Evolutionary conservation across 176 grass and related monocot genomes (phyloP).

Genomic region (Phragmites australis): DNA sequence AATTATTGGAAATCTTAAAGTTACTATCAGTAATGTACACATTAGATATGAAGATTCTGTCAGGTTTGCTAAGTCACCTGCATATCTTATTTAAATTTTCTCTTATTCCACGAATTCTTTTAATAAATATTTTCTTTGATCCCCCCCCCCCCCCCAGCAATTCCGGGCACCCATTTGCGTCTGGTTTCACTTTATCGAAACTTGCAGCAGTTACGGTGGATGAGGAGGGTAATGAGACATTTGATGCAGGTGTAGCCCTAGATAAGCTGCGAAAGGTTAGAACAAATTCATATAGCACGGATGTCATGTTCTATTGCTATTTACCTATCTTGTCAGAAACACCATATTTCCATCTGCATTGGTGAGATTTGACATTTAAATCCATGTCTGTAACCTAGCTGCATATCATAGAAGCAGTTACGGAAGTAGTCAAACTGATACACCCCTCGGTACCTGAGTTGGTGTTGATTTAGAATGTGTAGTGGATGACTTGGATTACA

Average conservation of each 20-base stretch:
- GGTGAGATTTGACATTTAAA: background rate
- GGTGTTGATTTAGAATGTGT: background rate
- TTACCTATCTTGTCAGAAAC: slow-evolving; percentile 5
- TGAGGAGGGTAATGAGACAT: slow-evolving; percentile 94
- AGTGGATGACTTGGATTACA: background rate
- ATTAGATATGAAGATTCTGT: slow-evolving; percentile 97
- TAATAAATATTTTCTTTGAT: slow-evolving; percentile 11
- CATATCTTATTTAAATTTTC: slow-evolving; percentile 28
- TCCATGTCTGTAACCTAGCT: background rate
- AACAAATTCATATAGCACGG: slow-evolving; percentile 6
- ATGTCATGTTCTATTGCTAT: background rate
- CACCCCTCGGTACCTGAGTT: background rate
- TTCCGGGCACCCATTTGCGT: slow-evolving; percentile 85
- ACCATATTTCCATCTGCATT: background rate
- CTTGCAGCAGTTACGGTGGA: slow-evolving; percentile 92
- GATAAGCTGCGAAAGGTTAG: slow-evolving; percentile 95
- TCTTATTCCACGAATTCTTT: slow-evolving; percentile 35
- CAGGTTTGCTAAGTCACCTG: slow-evolving; percentile 53
- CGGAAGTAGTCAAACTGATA: background rate
- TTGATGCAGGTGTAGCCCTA: slow-evolving; percentile 94
- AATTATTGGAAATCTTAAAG: slow-evolving; percentile 97
- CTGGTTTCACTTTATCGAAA: slow-evolving; percentile 88
- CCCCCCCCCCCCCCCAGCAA: slow-evolving; percentile 55
- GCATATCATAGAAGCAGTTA: slow-evolving; percentile 3
- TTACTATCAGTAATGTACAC: slow-evolving; percentile 96